Conservation (phyloP, 257 asterid species). For the Ehretia macrophylla region DNA sequence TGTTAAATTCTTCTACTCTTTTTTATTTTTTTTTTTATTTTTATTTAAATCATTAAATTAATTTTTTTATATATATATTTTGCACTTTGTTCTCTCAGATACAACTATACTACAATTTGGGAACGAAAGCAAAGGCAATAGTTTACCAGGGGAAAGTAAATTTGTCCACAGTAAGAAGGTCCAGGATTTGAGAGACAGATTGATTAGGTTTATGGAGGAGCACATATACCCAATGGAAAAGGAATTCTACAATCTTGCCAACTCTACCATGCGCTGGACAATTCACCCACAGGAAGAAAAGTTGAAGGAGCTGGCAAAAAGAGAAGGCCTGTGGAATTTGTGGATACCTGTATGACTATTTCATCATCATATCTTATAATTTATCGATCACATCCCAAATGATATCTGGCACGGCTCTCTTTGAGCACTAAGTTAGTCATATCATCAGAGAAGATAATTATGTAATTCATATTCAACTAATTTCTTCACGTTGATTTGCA, state of each 20-base stretch:
- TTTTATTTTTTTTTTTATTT: not conserved
- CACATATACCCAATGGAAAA: slow-evolving; percentile 80
- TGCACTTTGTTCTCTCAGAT: slow-evolving; percentile 26
- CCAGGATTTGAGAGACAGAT: slow-evolving; percentile 52
- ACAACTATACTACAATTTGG: slow-evolving; percentile 27
- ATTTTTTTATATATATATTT: not conserved
- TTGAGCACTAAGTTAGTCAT: no score
- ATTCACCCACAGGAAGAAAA: slow-evolving; percentile 87
- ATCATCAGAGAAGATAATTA: no score
- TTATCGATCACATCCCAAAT: not conserved
- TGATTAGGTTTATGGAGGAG: slow-evolving; percentile 77
- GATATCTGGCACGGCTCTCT: not conserved
- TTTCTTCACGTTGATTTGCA: slow-evolving; percentile 28
- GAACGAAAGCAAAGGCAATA: slow-evolving; percentile 26
- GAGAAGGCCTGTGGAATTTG: slow-evolving; percentile 88
- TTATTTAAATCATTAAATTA: not conserved
- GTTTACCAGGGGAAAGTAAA: slow-evolving; percentile 40
- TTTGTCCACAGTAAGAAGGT: slow-evolving; percentile 71
- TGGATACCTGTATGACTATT: slow-evolving; percentile 72
- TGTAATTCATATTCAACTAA: not conserved
- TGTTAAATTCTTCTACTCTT: no score
- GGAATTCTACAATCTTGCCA: slow-evolving; percentile 72
- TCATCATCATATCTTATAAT: slow-evolving; percentile 1
- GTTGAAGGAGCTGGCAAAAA: slow-evolving; percentile 77
- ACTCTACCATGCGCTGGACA: slow-evolving; percentile 73